Conservation (phyloP, 805 yeast species). For the Yarrowia sp. region DNA sequence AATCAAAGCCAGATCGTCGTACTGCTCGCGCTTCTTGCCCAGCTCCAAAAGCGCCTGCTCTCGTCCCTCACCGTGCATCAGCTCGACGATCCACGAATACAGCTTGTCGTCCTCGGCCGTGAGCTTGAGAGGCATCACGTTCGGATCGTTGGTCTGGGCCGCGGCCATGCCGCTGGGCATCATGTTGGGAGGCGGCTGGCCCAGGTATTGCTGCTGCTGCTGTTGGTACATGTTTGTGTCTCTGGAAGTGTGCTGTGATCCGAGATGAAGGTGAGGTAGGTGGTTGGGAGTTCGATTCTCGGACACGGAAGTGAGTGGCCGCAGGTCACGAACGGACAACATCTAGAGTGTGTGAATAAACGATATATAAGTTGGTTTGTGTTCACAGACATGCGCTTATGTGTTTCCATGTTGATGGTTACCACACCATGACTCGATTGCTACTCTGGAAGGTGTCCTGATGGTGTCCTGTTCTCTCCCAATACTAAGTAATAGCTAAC, state of each 20-base stretch:
- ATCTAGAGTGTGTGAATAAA: too few species aligned
- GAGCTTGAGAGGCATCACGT: conserved; percentile 16
- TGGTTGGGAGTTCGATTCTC: background rate
- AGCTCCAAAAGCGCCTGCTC: conserved; percentile 90
- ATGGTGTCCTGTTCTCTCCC: too few species aligned
- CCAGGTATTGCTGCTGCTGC: conserved; percentile 6
- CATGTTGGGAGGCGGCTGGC: background rate
- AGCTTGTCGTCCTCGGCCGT: conserved; percentile 69
- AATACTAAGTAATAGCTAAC: too few species aligned
- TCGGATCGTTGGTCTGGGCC: background rate
- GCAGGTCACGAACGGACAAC: too few species aligned
- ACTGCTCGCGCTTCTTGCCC: conserved; percentile 92
- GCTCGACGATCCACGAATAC: conserved; percentile 83
- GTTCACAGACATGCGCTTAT: too few species aligned
- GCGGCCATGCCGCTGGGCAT: conserved; percentile 2
- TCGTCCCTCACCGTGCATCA: conserved; percentile 84
- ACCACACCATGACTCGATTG: too few species aligned
- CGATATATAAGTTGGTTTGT: too few species aligned
- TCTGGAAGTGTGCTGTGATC: too few species aligned
- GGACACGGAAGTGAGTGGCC: too few species aligned
- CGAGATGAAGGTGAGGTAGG: background rate
- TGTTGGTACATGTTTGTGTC: background rate
- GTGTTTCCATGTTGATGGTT: too few species aligned
- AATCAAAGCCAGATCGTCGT: conserved; percentile 88
- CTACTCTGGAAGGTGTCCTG: too few species aligned